A percentile compares a stretch with the other conserved stretches of the same genome.
phyloP scores from a whole-genome alignment of 2,329 filamentous ascomycete species.

The Teratosphaeria viscida region DNA sequence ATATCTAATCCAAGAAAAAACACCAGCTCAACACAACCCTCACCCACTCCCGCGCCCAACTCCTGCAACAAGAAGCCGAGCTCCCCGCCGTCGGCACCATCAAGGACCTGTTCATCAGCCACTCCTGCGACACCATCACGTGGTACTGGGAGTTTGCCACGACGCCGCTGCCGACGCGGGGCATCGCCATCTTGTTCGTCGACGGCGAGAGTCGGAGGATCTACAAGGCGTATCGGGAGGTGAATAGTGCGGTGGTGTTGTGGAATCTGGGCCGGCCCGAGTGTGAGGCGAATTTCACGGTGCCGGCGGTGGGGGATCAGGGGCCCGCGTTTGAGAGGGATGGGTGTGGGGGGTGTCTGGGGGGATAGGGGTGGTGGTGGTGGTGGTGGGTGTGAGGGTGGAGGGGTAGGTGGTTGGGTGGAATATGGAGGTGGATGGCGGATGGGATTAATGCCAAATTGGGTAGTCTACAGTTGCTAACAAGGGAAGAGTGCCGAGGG shows the following conservation, averaged over 20 bases:
- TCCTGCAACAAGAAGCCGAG: constrained; percentile 10
- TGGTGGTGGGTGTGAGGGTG: neutral
- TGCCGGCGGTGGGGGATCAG: neutral
- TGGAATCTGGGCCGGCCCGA: constrained; percentile 8
- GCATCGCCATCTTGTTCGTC: constrained; percentile 11
- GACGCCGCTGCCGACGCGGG: constrained; percentile 8
- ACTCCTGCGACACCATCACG: constrained; percentile 13
- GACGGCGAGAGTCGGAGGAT: constrained; percentile 7
- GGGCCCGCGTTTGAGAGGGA: neutral
- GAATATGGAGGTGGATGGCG: too few relatives aligned
- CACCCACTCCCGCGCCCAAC: neutral
- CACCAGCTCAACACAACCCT: neutral
- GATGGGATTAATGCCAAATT: too few relatives aligned
- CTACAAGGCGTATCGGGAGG: constrained; percentile 10
- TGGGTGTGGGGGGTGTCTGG: neutral
- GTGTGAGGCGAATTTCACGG: constrained; percentile 5
- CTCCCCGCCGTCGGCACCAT: constrained; percentile 4
- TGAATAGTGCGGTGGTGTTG: constrained; percentile 8
- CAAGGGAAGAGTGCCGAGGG: too few relatives aligned
- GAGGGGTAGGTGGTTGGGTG: too few relatives aligned
- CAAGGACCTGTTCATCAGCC: constrained; percentile 8
- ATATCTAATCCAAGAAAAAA: neutral
- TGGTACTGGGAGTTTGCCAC: constrained; percentile 13
- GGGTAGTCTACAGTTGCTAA: too few relatives aligned
- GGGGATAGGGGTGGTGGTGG: neutral